These are phyloP conservation scores for Fusarium sp. DNA, from an alignment of 2,329 filamentous ascomycete genomes.

Conservation along the genomic window DNA sequence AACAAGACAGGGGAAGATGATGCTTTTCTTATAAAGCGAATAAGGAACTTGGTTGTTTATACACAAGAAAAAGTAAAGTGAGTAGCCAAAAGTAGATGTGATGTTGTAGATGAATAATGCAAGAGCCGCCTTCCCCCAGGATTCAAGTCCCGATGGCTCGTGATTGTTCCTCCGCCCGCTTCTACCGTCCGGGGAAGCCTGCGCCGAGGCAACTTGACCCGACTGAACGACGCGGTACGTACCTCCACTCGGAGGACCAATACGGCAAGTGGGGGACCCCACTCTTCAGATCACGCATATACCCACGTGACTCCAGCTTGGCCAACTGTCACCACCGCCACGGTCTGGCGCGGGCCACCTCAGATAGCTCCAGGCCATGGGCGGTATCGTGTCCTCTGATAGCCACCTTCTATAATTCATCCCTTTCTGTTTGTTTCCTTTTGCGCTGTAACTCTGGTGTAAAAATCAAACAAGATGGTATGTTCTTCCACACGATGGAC, in stretches of 20 bases:
- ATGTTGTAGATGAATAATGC: conserved; percentile 36
- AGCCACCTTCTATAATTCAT: conserved; percentile 39
- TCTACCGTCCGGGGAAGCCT: conserved; percentile 44
- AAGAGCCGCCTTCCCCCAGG: conserved; percentile 25
- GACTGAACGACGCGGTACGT: conserved; percentile 28
- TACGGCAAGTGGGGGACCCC: conserved; percentile 43
- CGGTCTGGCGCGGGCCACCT: conserved; percentile 28
- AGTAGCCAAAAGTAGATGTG: conserved; percentile 1
- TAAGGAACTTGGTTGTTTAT: not conserved
- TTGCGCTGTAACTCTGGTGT: conserved; percentile 32
- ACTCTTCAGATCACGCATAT: conserved; percentile 20
- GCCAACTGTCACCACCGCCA: conserved; percentile 50
- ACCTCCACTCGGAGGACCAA: conserved; percentile 28
- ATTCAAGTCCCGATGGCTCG: conserved; percentile 41
- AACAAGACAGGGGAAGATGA: conserved; percentile 2
- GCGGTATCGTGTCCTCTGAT: conserved; percentile 49
- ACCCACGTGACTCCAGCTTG: conserved; percentile 41
- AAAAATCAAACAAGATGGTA: conserved; percentile 45
- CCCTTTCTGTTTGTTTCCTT: conserved; percentile 27
- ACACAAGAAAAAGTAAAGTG: not conserved
- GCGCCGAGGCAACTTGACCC: conserved; percentile 35
- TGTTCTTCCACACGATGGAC: not conserved
- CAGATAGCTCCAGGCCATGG: conserved; percentile 45
- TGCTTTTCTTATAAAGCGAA: not conserved
- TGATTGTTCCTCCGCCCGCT: conserved; percentile 40